A percentile compares a stretch with the other conserved stretches of the same genome.
Conservation (phyloP, 2,329 filamentous ascomycete genomes). For the Cladosporium sp. region DNA sequence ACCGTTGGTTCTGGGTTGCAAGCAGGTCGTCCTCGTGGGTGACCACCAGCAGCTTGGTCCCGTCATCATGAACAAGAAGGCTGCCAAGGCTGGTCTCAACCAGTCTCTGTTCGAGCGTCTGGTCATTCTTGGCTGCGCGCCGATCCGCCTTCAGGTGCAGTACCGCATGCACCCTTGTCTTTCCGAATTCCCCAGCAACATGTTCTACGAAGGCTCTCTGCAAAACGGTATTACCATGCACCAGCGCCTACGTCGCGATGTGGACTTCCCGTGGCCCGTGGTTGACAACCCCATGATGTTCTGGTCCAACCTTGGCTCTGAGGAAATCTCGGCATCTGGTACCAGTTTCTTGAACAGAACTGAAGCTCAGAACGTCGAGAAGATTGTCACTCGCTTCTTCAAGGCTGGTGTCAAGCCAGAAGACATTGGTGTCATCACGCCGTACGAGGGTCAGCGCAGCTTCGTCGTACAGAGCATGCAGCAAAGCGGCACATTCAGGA, state of each 20-base stretch:
- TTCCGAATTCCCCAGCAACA: conserved; percentile 96
- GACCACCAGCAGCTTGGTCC: conserved; percentile 97
- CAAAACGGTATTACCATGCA: conserved; percentile 94
- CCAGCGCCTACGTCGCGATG: conserved; percentile 83
- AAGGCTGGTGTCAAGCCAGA: conserved; percentile 93
- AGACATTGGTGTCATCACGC: conserved; percentile 96
- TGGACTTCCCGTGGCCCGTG: conserved; percentile 98
- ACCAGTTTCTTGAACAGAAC: conserved; percentile 98
- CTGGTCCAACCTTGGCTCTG: conserved; percentile 96
- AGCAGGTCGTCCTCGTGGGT: conserved; percentile 97
- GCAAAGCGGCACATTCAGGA: conserved; percentile 93
- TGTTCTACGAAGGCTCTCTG: conserved; percentile 98
- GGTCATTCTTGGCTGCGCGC: conserved; percentile 84
- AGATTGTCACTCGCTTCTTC: conserved; percentile 97
- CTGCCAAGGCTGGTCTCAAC: conserved; percentile 93
- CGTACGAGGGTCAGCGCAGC: conserved; percentile 96
- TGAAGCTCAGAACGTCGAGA: conserved; percentile 95
- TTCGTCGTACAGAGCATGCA: conserved; percentile 99
- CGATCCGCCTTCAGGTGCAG: conserved; percentile 92
- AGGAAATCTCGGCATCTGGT: conserved; percentile 96
- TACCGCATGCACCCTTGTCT: conserved; percentile 99
- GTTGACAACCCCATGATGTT: conserved; percentile 98
- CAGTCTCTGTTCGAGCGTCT: conserved; percentile 98
- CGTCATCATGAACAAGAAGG: conserved; percentile 99
- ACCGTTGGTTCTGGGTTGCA: conserved; percentile 92